Percentiles rank a stretch among this genome's conserved stretches.
phyloP scores from a whole-genome alignment of 1,139 yeast genomes.

The Lodderomyces orthopsilosis region DNA sequence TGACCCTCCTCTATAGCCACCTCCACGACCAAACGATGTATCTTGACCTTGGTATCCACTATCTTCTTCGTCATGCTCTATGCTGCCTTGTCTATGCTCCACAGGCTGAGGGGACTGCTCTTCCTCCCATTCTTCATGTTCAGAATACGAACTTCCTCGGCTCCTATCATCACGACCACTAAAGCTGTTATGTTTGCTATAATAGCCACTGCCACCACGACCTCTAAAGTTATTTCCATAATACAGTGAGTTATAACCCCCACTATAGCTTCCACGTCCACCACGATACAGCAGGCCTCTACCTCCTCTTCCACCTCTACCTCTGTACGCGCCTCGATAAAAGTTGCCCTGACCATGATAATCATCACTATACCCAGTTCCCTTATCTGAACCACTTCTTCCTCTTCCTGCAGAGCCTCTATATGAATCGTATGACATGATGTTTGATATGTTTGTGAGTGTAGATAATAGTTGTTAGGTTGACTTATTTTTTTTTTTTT shows the following conservation, averaged over 20 bases:
- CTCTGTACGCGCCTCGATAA: slow-evolving; percentile 9
- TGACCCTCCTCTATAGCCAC: slow-evolving; percentile 4
- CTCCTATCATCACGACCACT: slow-evolving; percentile 2
- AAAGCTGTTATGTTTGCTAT: slow-evolving; percentile 1
- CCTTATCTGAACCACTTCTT: neutral
- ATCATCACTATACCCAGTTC: slow-evolving; percentile 4
- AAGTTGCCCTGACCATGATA: slow-evolving; percentile 3
- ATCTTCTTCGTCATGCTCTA: neutral
- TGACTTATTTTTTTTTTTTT: neutral
- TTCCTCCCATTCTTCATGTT: slow-evolving; percentile 1
- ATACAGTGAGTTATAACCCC: slow-evolving; percentile 21
- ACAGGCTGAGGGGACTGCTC: neutral
- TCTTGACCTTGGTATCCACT: neutral
- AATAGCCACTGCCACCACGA: neutral
- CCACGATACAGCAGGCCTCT: slow-evolving; percentile 4
- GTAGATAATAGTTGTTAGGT: neutral
- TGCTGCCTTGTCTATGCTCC: neutral
- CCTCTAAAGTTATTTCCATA: slow-evolving; percentile 2
- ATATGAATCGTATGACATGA: slow-evolving; percentile 6
- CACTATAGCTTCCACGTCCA: slow-evolving; percentile 17
- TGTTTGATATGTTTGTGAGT: neutral
- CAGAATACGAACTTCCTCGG: slow-evolving; percentile 6
- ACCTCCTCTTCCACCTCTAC: slow-evolving; percentile 4
- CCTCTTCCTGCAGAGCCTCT: slow-evolving; percentile 3
- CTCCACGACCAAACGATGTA: neutral